Conservation (phyloP, 1,284 basidiomycete genomes). For the Sutorius eximius region DNA sequence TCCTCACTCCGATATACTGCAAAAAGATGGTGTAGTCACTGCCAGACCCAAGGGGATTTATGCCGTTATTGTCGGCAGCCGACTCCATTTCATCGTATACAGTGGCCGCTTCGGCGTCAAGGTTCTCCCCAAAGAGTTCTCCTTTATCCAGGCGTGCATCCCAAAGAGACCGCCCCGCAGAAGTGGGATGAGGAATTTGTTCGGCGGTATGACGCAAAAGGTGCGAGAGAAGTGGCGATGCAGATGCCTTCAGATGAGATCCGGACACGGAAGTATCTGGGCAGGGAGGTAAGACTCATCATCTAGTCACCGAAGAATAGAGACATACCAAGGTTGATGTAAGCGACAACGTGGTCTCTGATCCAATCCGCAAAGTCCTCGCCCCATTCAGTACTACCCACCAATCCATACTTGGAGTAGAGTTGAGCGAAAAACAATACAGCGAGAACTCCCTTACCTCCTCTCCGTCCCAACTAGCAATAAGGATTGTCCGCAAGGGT, state of each 20-base stretch:
- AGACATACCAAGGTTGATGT: conserved; percentile 69
- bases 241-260: conserved; percentile 49
- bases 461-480: conserved; percentile 81
- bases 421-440: conserved; percentile 4
- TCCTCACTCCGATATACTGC: conserved; percentile 50
- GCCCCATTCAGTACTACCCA: conserved; percentile 80
- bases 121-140: conserved; percentile 36
- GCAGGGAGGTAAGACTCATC: conserved; percentile 7
- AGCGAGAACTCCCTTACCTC: conserved; percentile 45
- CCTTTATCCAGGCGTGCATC: conserved; percentile 49
- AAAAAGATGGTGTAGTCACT: conserved; percentile 78
- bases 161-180: conserved; percentile 45
- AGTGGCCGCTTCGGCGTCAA: conserved; percentile 34
- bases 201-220: conserved; percentile 60
- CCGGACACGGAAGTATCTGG: conserved; percentile 65
- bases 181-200: conserved; percentile 57
- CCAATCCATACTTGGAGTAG: conserved; percentile 60
- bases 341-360: conserved; percentile 66
- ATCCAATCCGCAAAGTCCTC: conserved; percentile 83
- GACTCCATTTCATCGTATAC: conserved; percentile 25
- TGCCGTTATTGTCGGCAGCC: conserved; percentile 31
- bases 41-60: conserved; percentile 53
- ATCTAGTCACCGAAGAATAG: not conserved
- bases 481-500: conserved; percentile 74
- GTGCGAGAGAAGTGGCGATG: conserved; percentile 70